These are phyloP conservation scores for Diaporthe eres DNA, from an alignment of 2,329 filamentous ascomycete genomes.

Conservation along the genomic window DNA sequence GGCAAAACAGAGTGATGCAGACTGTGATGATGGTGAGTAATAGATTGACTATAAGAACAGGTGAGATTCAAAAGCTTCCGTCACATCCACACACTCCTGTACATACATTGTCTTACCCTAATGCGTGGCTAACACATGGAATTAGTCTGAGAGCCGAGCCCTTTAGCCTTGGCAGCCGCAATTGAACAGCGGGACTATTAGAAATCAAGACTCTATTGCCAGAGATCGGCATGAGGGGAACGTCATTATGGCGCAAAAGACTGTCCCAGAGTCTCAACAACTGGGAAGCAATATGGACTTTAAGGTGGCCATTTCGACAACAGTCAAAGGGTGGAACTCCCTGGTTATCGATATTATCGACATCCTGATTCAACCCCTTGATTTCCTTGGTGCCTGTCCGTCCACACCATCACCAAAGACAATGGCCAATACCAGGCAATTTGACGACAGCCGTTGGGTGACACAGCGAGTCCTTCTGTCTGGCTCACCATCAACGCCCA, in stretches of 20 bases:
- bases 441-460: conserved; percentile 1
- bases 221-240: not conserved
- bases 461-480: not conserved
- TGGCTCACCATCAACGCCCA: not conserved
- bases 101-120: not conserved
- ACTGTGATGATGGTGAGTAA: too few species aligned
- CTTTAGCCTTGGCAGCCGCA: not conserved
- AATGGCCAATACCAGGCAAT: not conserved
- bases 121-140: not conserved
- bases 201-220: not conserved
- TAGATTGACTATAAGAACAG: not conserved
- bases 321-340: not conserved
- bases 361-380: not conserved
- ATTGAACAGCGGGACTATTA: not conserved
- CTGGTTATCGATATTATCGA: not conserved
- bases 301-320: not conserved
- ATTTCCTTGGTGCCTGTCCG: too few species aligned
- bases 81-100: not conserved
- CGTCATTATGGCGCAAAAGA: not conserved
- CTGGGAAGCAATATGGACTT: not conserved
- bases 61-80: not conserved
- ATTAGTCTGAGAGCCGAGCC: not conserved
- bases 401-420: too few species aligned
- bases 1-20: not conserved
- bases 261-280: not conserved